A percentile compares a stretch with the other conserved stretches of the same genome.
These are phyloP conservation scores for Polytolypa hystricis DNA, from an alignment of 2,329 filamentous ascomycete genomes.

Conservation along the genomic window DNA sequence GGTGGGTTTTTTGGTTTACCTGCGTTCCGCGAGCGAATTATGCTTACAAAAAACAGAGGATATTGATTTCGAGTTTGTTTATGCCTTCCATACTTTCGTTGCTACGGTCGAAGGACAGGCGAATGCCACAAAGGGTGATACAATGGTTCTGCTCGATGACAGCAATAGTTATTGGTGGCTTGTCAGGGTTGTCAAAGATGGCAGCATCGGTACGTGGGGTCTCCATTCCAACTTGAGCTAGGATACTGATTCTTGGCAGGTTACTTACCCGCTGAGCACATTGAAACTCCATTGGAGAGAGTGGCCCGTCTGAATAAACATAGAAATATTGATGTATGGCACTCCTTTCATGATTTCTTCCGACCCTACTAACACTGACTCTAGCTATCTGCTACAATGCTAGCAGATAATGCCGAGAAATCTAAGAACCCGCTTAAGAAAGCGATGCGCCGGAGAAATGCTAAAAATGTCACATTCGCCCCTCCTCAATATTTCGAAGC, in stretches of 20 bases:
- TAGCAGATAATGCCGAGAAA: conserved; percentile 65
- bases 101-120: conserved; percentile 97
- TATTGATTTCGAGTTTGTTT: conserved; percentile 99
- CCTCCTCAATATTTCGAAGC: conserved; percentile 81
- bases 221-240: background rate
- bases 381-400: conserved; percentile 58
- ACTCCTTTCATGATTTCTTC: conserved; percentile 1
- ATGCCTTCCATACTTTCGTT: conserved; percentile 93
- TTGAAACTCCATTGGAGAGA: conserved; percentile 93
- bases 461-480: conserved; percentile 78
- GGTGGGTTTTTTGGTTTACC: conserved; percentile 53
- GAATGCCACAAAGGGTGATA: conserved; percentile 96
- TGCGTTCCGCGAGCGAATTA: conserved; percentile 27
- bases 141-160: conserved; percentile 95
- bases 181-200: conserved; percentile 92
- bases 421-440: conserved; percentile 73
- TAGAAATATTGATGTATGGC: conserved; percentile 83
- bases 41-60: conserved; percentile 76
- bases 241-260: conserved; percentile 42
- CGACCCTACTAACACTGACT: conserved; percentile 6
- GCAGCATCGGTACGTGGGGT: conserved; percentile 61
- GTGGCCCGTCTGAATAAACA: conserved; percentile 93
- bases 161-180: conserved; percentile 99
- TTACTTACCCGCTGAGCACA: conserved; percentile 93
- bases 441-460: conserved; percentile 67